Evolutionary conservation across 1,284 basidiomycete genomes (phyloP).

Genomic region (Entoloma clypeatum): DNA sequence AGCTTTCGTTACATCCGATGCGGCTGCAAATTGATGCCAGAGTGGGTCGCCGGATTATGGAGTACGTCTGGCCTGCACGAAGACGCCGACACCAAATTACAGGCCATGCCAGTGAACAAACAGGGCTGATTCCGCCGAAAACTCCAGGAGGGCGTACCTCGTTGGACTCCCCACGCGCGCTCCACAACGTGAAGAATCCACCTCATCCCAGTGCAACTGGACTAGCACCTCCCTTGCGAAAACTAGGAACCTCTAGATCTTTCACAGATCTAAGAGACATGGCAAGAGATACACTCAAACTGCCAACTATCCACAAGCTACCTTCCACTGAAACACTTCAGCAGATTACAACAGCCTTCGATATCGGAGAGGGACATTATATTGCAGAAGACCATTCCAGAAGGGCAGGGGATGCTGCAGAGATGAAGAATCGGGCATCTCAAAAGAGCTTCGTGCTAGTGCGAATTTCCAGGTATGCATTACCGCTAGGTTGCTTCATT

Average conservation of each 20-base stretch:
- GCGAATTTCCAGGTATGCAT: conserved; percentile 63
- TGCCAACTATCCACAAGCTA: conserved; percentile 29
- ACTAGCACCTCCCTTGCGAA: conserved; percentile 39
- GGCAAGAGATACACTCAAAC: conserved; percentile 23
- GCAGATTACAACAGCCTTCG: conserved; percentile 10
- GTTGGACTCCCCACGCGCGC: conserved; percentile 41
- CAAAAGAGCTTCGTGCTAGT: conserved; percentile 86
- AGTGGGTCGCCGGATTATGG: conserved; percentile 81
- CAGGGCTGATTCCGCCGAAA: background rate
- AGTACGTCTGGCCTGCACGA: conserved; percentile 82
- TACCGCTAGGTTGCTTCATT: background rate
- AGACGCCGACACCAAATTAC: conserved; percentile 38
- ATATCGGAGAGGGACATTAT: conserved; percentile 22
- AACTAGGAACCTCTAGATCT: conserved; percentile 58
- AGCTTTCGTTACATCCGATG: conserved; percentile 83
- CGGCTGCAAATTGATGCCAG: conserved; percentile 83
- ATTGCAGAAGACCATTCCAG: conserved; percentile 8
- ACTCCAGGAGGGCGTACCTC: conserved; percentile 16
- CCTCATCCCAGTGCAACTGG: conserved; percentile 18
- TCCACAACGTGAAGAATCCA: conserved; percentile 30
- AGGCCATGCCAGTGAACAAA: conserved; percentile 23
- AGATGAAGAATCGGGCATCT: conserved; percentile 74
- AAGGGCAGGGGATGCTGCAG: conserved; percentile 52
- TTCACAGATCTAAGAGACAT: conserved; percentile 65
- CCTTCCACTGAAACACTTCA: conserved; percentile 32